Evolutionary conservation across 192 early-diverging fungal species (phyloP), one percentile per base, ranked within the genome.

Genomic region (Backusella tarrabulga): DNA sequence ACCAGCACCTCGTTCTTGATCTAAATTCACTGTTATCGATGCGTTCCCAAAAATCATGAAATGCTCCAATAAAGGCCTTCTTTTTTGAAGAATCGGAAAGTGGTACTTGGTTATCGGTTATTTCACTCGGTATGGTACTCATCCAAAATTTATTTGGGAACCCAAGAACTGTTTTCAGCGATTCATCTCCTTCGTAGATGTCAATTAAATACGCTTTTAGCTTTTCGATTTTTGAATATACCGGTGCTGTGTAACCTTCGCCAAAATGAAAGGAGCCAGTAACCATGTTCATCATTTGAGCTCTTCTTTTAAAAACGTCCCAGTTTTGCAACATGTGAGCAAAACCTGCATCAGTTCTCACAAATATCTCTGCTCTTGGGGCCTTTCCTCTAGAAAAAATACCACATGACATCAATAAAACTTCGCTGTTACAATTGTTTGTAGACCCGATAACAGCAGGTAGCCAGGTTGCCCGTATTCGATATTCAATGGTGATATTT

Each of bases 401-500:
- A 38, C 41, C 52, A 11, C 56, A 72, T 8, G 67, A 67, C 67
- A 80, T 35, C 14, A 76, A 34, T 15, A 71, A 9, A 1, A 29
- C 44, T 56, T 71, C 68, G n/a, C 26, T 34, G 1, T 71, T 52
- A 15, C 32, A 29, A 5, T 21, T 42, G 32, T 40, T 29, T 19
- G 32, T 15, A 6, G 72, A 60, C n/a, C 73, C 73, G 9, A 74
- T 56, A 9, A 74, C 72, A 23, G 71, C 26, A 21, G 81, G 81
- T 4, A 79, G 69, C 71, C 85, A 84, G 26, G 79, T 79, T 29
- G 85, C 88, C 26, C 87, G 89, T 66, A 93, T 90, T 74, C 87
- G 83, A 81, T 95, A 95, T 34, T 93, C 88, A 34, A 95, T 87
- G 1, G 87, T 91, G 38, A 95, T 86, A 75, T 93, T 92, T 14